These are phyloP conservation scores for Sporopachydermia quercuum DNA, from an alignment of 805 yeast genomes.

Conservation along the genomic window DNA sequence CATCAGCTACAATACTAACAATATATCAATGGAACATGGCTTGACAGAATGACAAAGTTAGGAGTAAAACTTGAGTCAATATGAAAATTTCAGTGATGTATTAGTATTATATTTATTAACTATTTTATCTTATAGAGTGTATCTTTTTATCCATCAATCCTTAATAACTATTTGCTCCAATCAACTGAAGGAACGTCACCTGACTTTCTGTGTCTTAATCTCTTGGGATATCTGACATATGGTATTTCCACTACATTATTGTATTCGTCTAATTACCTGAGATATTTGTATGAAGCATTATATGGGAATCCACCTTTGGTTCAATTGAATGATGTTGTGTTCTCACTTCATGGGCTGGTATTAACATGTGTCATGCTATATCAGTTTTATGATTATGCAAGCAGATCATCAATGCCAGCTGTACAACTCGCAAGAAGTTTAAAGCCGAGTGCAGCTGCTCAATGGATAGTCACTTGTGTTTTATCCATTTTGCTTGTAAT, in stretches of 20 bases:
- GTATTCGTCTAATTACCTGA: neutral
- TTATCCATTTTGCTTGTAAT: neutral
- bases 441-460: neutral
- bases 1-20: no score
- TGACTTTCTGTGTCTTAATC: slow-evolving; percentile 21
- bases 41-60: no score
- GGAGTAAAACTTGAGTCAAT: neutral
- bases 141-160: slow-evolving; percentile 22
- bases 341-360: slow-evolving; percentile 28
- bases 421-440: slow-evolving; percentile 7
- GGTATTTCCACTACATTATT: slow-evolving; percentile 7
- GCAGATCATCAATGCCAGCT: slow-evolving; percentile 11
- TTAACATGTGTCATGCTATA: slow-evolving; percentile 20
- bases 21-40: no score
- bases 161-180: slow-evolving; percentile 15
- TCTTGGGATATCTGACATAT: slow-evolving; percentile 21
- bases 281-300: neutral
- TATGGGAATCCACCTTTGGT: slow-evolving; percentile 21
- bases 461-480: neutral
- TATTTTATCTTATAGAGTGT: slow-evolving; percentile 20
- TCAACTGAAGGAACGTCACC: slow-evolving; percentile 23
- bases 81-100: slow-evolving; percentile 13
- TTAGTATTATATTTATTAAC: no score
- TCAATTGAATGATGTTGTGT: slow-evolving; percentile 28
- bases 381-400: slow-evolving; percentile 16